Base-by-base conservation (phyloP, 371 early-diverging fungal species). In the Dentiscutata heterogama region DNA sequence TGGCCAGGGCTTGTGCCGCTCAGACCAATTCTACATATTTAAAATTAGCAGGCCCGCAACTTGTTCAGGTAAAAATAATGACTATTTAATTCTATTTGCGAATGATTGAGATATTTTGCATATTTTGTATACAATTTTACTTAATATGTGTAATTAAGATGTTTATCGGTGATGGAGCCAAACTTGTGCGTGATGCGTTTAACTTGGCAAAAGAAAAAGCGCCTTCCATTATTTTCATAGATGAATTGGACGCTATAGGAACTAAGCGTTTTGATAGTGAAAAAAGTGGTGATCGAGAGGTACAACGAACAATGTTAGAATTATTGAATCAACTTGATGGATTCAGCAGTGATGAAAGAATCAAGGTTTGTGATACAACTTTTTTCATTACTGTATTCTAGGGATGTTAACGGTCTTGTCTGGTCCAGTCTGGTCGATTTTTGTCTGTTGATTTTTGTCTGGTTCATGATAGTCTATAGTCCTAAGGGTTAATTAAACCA, bases 111-210 rank as follows among this genome's bases (percentile, higher is more conserved):
- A 29, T 11, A 42, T 68, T 68, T 29, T 20, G 22, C 10, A 22
- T 35, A 16, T 42, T n/a, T 16, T 46, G 8, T 39, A 18, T 3
- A 13, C n/a, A 68, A n/a, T 31, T 20, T 68, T 68, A 46, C 20
- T 65, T 31, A n/a, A 31, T 68, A 35, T 20, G 31, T n/a, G 25
- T 51, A 22, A n/a, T 71, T 53, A 56, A 73, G 63, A 99, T 99
- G 99, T 99, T 99, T 88, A 99, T 99, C 84, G 99, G 99, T 84
- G 99, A 99, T 84, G 99, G 99, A 81, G 99, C 99, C 68, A 96
- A 98, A 85, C 90, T 99, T 80, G 99, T 99, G 14, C 94, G 99
- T 54, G 99, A 99, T 85, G 98, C 99, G 3, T 99, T 99, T 88
- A 96, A 95, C 29, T 88, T 99, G 76, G 99, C 99, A 25, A 98